These are phyloP conservation scores for Tetrapyrgos nigripes DNA, from an alignment of 1,284 basidiomycete genomes.

Conservation along the genomic window DNA sequence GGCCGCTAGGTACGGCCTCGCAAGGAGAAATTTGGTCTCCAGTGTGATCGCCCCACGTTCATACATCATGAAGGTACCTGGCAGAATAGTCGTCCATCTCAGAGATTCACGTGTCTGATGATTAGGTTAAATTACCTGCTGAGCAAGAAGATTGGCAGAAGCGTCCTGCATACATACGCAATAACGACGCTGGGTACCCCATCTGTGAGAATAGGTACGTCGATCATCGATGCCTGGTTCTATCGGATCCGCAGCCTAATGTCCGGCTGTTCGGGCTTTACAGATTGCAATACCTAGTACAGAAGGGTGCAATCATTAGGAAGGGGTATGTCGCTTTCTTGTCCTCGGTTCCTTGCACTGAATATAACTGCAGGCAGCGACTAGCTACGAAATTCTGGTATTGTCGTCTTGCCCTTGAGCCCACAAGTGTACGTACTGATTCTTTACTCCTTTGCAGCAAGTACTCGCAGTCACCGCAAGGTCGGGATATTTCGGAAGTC, in stretches of 20 bases:
- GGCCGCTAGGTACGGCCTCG: slow-evolving; percentile 84
- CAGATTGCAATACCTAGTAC: slow-evolving; percentile 82
- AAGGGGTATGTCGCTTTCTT: slow-evolving; percentile 64
- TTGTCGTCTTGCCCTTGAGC: slow-evolving; percentile 26
- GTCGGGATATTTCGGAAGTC: slow-evolving; percentile 38
- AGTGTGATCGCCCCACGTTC: slow-evolving; percentile 80
- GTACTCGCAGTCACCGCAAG: slow-evolving; percentile 71
- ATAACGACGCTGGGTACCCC: slow-evolving; percentile 73
- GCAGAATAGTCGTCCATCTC: slow-evolving; percentile 1
- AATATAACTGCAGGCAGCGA: slow-evolving; percentile 58
- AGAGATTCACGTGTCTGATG: neutral
- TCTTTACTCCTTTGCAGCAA: slow-evolving; percentile 60
- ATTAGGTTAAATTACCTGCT: slow-evolving; percentile 83
- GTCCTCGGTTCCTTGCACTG: slow-evolving; percentile 26
- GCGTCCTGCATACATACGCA: slow-evolving; percentile 80
- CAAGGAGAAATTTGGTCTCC: slow-evolving; percentile 73
- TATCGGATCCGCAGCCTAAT: slow-evolving; percentile 21
- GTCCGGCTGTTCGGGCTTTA: slow-evolving; percentile 31
- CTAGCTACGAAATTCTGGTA: slow-evolving; percentile 82
- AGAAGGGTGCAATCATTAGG: slow-evolving; percentile 81
- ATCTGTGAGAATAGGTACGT: slow-evolving; percentile 83
- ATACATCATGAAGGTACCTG: slow-evolving; percentile 80
- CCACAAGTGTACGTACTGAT: slow-evolving; percentile 23
- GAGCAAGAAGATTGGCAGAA: slow-evolving; percentile 80
- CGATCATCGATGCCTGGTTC: slow-evolving; percentile 22